Percentiles rank a stretch among this genome's conserved stretches.
Conservation (phyloP, 495 filamentous ascomycete genomes). For the Pseudotulostoma volvatum region DNA sequence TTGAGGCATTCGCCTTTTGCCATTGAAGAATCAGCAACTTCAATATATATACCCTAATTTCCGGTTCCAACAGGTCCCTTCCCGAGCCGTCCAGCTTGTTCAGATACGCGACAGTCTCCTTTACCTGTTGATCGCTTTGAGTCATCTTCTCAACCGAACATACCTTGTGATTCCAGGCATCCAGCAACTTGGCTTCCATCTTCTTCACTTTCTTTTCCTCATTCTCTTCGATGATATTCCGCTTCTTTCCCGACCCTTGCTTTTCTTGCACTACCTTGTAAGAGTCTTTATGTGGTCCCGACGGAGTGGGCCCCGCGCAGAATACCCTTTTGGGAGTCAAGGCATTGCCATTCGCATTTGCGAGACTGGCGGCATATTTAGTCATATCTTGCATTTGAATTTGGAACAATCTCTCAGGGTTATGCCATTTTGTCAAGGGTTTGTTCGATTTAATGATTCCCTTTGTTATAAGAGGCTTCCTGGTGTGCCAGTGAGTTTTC, state of each 20-base stretch:
- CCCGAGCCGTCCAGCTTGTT: constrained; percentile 12
- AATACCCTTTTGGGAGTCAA: constrained; percentile 44
- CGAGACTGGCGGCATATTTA: constrained; percentile 54
- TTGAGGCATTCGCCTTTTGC: neutral
- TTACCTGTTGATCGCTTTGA: constrained; percentile 19
- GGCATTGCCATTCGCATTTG: constrained; percentile 41
- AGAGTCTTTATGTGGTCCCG: too few species aligned
- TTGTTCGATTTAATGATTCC: neutral
- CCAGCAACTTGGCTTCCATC: neutral
- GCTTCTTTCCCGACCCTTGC: neutral
- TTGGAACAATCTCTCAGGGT: constrained; percentile 30
- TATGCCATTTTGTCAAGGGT: constrained; percentile 7
- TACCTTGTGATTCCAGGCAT: neutral
- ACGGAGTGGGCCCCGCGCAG: neutral
- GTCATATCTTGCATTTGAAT: constrained; percentile 44
- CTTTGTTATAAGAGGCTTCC: constrained; percentile 32
- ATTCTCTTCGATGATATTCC: constrained; percentile 17
- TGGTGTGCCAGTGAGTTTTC: constrained; percentile 50
- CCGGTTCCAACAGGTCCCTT: constrained; percentile 8
- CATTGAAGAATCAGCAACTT: neutral
- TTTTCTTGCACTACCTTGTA: neutral
- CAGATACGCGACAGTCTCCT: constrained; percentile 30
- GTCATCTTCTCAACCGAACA: constrained; percentile 15
- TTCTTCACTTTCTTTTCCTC: constrained; percentile 5
- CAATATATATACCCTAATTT: neutral